Conservation (phyloP, 805 yeast genomes). For the Zygosaccharomyces bailii region DNA sequence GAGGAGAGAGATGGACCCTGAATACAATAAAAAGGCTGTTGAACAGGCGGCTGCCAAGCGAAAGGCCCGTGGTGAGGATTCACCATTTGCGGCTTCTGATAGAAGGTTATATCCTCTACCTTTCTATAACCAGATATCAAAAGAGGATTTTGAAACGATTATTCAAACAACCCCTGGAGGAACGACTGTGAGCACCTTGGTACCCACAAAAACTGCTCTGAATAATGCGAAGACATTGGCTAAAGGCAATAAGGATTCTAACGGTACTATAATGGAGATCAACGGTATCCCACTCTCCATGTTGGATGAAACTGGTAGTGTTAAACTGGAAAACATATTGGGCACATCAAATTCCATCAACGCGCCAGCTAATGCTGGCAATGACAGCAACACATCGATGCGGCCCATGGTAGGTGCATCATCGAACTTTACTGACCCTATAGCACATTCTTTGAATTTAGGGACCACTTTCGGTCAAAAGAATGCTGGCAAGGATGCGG, state of each 20-base stretch:
- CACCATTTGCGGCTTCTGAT: slow-evolving; percentile 14
- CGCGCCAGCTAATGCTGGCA: background rate
- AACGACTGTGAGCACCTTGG: slow-evolving; percentile 82
- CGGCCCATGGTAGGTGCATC: slow-evolving; percentile 2
- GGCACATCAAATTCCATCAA: background rate
- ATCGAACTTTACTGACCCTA: slow-evolving; percentile 2
- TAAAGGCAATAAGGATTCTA: slow-evolving; percentile 20
- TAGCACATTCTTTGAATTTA: slow-evolving; percentile 5
- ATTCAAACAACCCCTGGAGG: slow-evolving; percentile 90
- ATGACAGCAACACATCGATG: background rate
- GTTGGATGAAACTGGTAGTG: slow-evolving; percentile 79
- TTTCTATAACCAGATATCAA: slow-evolving; percentile 83
- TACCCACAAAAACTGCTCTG: slow-evolving; percentile 80
- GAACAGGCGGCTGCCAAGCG: slow-evolving; percentile 38
- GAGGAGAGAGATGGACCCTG: slow-evolving; percentile 54
- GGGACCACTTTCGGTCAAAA: background rate
- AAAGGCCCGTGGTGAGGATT: slow-evolving; percentile 21
- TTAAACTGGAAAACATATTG: slow-evolving; percentile 27
- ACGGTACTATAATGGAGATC: slow-evolving; percentile 46
- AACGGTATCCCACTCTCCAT: slow-evolving; percentile 67
- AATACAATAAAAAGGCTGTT: slow-evolving; percentile 30
- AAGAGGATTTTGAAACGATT: slow-evolving; percentile 81
- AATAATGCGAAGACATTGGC: slow-evolving; percentile 34
- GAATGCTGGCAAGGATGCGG: background rate
- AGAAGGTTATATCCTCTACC: slow-evolving; percentile 70